Evolutionary conservation across 139 green algal species (phyloP), one percentile per base, ranked within the genome.

Genomic region (Chlorella sp.): DNA sequence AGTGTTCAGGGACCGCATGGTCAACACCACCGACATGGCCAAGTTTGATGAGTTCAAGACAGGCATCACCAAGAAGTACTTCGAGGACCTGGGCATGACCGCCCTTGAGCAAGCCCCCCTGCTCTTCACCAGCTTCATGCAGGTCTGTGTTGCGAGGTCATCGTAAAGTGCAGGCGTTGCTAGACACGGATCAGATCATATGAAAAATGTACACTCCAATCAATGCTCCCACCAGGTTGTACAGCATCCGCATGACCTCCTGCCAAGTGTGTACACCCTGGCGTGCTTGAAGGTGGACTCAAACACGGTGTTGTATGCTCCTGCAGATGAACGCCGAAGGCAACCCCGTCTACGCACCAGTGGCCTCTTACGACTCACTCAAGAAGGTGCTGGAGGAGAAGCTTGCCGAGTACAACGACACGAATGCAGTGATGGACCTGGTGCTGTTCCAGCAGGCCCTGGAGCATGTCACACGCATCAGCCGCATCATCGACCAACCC

Each of bases 371-470:
- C 30, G 82, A 83, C 27, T 36, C 42, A 1, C 80, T 97, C 30
- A 85, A 86, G 33, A 89, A 88, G 73, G 71, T 76, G 27, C 78
- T 97, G 68, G 86, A 96, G 29, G 86, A 92, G 29, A 89, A 89
- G 75, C 75, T 97, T 64, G 60, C 70, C 3, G 91, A 96, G 82
- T 94, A 97, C 85, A 97, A 97, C 69, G 91, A 96, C 32, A 83
- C 50, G 65, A 93, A 96, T 75, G 80, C 89, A 17, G 85, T 88
- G 14, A 93, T 93, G 88, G 85, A 96, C 36, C 79, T 97, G 59
- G 90, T 97, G 62, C 80, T 97, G 30, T 96, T 97, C 80, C 79
- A 89, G 62, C 71, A 78, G 68, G 92, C 92, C 17, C 87, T 93
- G 73, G 87, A 95, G 80, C 92, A 97, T 55, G 81, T 93, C 35